A percentile compares a stretch with the other conserved stretches of the same genome.
These are phyloP conservation scores for Serendipita vermifera DNA, from an alignment of 768 basidiomycete genomes.

Conservation along the genomic window DNA sequence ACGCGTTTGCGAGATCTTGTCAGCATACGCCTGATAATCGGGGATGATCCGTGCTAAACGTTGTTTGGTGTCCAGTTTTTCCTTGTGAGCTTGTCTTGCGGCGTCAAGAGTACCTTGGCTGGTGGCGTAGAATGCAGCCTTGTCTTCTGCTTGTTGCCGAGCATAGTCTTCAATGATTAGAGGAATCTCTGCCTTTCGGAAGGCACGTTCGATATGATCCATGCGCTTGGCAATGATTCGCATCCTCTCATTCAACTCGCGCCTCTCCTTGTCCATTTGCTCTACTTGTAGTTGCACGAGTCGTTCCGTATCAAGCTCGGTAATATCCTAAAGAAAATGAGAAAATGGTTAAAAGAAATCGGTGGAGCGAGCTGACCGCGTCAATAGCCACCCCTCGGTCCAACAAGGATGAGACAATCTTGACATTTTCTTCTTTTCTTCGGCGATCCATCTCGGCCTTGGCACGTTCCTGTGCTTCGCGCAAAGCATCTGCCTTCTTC, in stretches of 20 bases:
- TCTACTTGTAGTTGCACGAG: constrained; percentile 85
- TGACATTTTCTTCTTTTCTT: constrained; percentile 69
- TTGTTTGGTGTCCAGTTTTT: constrained; percentile 60
- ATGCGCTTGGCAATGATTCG: constrained; percentile 78
- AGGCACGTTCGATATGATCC: constrained; percentile 90
- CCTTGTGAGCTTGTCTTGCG: constrained; percentile 43
- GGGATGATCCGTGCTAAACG: constrained; percentile 58
- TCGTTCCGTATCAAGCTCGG: constrained; percentile 70
- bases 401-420: constrained; percentile 71
- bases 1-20: constrained; percentile 42
- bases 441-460: constrained; percentile 54
- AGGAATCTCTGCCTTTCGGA: constrained; percentile 84
- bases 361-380: background rate
- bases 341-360: constrained; percentile 12
- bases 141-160: constrained; percentile 67
- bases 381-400: constrained; percentile 40
- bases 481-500: constrained; percentile 3
- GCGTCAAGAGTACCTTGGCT: constrained; percentile 46
- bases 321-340: constrained; percentile 45
- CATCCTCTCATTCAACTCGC: constrained; percentile 65
- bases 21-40: constrained; percentile 48
- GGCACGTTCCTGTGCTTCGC: constrained; percentile 51
- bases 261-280: constrained; percentile 95
- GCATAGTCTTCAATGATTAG: constrained; percentile 79
- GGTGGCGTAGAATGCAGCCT: constrained; percentile 47